These are phyloP conservation scores for Aquilaria sinensis DNA, from an alignment of 345 rosid species.

Conservation along the genomic window DNA sequence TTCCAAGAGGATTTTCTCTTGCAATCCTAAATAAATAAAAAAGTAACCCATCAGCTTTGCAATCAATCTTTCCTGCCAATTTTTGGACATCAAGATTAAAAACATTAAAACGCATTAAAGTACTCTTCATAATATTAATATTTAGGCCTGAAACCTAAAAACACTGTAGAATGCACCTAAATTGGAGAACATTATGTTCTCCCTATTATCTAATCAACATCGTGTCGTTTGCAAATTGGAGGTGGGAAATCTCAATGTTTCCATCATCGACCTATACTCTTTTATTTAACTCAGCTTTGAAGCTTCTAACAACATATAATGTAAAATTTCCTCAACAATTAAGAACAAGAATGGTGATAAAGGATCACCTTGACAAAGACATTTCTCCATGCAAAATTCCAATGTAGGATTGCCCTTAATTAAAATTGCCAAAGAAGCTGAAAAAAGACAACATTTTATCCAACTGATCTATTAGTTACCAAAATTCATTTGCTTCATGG, in stretches of 20 bases:
- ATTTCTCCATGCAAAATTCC: neutral
- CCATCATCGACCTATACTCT: neutral
- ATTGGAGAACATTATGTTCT: too few relatives aligned
- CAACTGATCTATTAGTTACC: neutral
- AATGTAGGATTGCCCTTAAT: neutral
- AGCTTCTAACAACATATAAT: neutral
- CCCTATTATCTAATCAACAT: too few relatives aligned
- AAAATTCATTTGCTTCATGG: neutral
- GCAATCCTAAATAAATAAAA: too few relatives aligned
- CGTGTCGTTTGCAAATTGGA: neutral
- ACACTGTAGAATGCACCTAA: too few relatives aligned
- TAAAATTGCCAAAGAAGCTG: neutral
- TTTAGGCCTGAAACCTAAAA: too few relatives aligned
- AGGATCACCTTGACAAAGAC: neutral
- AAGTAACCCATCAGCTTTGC: too few relatives aligned
- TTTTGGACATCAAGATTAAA: too few relatives aligned
- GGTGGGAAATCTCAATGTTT: neutral
- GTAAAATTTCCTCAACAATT: neutral
- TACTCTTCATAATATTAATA: too few relatives aligned
- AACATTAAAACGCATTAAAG: too few relatives aligned
- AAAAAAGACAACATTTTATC: neutral
- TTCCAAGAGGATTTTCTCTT: too few relatives aligned
- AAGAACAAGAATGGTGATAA: neutral
- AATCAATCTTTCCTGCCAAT: too few relatives aligned
- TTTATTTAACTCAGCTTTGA: neutral